Base-by-base conservation (phyloP, 768 basidiomycete species). In the Imleria badia region DNA sequence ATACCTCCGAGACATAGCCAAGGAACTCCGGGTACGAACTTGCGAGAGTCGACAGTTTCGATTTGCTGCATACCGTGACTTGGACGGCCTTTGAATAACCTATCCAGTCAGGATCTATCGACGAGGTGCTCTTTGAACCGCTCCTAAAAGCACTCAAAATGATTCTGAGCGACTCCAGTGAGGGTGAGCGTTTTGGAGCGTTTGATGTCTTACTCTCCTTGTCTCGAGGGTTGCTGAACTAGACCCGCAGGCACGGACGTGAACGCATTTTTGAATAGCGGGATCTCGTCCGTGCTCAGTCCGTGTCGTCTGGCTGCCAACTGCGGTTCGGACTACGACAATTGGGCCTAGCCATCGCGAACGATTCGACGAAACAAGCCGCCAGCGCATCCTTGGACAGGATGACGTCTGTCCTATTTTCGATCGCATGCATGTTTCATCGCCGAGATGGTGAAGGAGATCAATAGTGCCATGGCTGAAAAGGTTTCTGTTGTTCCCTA, bases 241-340 rank as follows among this genome's bases (percentile, higher is more conserved):
- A 12, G 19, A 15, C 22, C 36, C 35, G 19, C 35, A 67, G 69
- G 70, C 33, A 66, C 71, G 72, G 80, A 82, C 50, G 72, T 78
- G 19, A 81, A 82, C 36, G 42, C 67, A 2, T 72, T 81, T 47
- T 79, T 78, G 46, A 81, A 80, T 51, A 85, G 83, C 79, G 80
- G 82, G 19, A 79, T 86, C 13, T 83, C 83, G 0, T 83, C 82
- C 11, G 73, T 88, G 31, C 73, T 92, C 29, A 91, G 87, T 56
- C 91, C 89, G 1, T 93, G 91, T 89, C 89, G 87, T 63, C 80
- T 92, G 23, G 83, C 87, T 11, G 87, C 88, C 3, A 90, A 60
- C 78, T 91, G 57, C 87, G 90, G 54, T 79, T 92, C 36, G 82
- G 85, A 40, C 75, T 92, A 49, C 82, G 87, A 64, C 87, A 89